phyloP scores from a whole-genome alignment of 2,329 filamentous ascomycete genomes.

The Cladobotryum mycophilum region DNA sequence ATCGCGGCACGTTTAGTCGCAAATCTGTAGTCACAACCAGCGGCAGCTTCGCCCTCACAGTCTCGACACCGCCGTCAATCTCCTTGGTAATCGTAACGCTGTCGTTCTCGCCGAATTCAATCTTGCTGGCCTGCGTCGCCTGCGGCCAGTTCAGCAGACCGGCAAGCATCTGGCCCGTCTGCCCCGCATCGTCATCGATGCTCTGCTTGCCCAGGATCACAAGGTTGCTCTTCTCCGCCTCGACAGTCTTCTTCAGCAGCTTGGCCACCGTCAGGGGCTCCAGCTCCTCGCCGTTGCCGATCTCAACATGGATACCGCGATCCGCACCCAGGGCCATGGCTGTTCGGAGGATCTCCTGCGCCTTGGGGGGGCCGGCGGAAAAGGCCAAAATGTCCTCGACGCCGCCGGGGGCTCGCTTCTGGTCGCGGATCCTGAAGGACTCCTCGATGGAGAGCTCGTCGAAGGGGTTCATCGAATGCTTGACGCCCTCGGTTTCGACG shows the following conservation, averaged over 20 bases:
- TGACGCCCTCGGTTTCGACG: slow-evolving; percentile 87
- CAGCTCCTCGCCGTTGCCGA: slow-evolving; percentile 65
- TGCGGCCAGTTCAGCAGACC: slow-evolving; percentile 88
- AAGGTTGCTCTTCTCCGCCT: slow-evolving; percentile 81
- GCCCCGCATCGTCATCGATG: slow-evolving; percentile 91
- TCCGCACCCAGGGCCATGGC: slow-evolving; percentile 99
- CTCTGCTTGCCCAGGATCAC: slow-evolving; percentile 96
- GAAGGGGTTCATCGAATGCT: slow-evolving; percentile 98
- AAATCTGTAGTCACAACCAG: slow-evolving; percentile 95
- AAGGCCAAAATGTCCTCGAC: slow-evolving; percentile 91
- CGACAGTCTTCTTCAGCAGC: slow-evolving; percentile 71
- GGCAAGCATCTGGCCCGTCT: slow-evolving; percentile 98
- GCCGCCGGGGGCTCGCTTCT: slow-evolving; percentile 62
- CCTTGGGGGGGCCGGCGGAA: slow-evolving; percentile 81
- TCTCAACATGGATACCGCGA: slow-evolving; percentile 80
- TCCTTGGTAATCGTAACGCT: slow-evolving; percentile 75
- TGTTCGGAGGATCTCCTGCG: slow-evolving; percentile 81
- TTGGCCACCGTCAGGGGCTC: slow-evolving; percentile 94
- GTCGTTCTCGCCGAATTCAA: slow-evolving; percentile 67
- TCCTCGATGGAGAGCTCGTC: slow-evolving; percentile 98
- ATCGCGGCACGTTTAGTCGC: slow-evolving; percentile 88
- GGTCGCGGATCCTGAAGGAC: slow-evolving; percentile 88
- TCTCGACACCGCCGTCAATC: slow-evolving; percentile 94
- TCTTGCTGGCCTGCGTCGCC: slow-evolving; percentile 85
- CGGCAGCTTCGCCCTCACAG: slow-evolving; percentile 75